Evolutionary conservation across 75 land plant genomes (phyloP), one percentile per base, ranked within the genome.

Genomic region (Azolla pinnata): DNA sequence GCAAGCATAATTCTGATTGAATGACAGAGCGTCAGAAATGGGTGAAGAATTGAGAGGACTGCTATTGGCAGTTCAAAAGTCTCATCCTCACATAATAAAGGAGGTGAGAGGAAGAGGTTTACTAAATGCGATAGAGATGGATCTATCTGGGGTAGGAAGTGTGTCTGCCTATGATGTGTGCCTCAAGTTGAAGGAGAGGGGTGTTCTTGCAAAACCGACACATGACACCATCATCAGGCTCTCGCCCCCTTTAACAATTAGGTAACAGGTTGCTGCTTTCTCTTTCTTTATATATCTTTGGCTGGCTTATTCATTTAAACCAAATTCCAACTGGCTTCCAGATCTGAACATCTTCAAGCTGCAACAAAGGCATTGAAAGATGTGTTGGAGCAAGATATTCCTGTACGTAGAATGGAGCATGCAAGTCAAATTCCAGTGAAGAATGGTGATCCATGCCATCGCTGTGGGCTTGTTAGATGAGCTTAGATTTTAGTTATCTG

Each of bases 181-280:
- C 53, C 66, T 86, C 5, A 74, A 72, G 57, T 57, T 95, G 70
- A 95, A 95, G 70, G 97, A 95, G 57, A 79, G 91, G 56, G 99
- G 99, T 21, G 77, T 95, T 71, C 79, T 95, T 48, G 97, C 99
- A 0, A 95, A 95, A 60, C 97, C 99, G 23, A 95, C 99, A 34
- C 97, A 95, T 75, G 82, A 84, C 34, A 90, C 91, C 27, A 86
- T 90, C n/a, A 86, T 95, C 44, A 64, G 99, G 50, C 75, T 95
- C 33, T 87, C 97, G 30, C 99, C 99, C 67, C 99, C 99, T 26
- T 77, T 95, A n/a, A 79, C 79, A 19, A 83, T 95, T 33, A 86
- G 86, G 99, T 90, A 69, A n/a, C n/a, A n/a, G n/a, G n/a, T n/a
- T n/a, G n/a, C n/a, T n/a, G n/a, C n/a, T n/a, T n/a, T n/a, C n/a